Evolutionary conservation across 441 rosid genomes (phyloP), one percentile per base, ranked within the genome.

Genomic region (Gossypium schwendimanii): DNA sequence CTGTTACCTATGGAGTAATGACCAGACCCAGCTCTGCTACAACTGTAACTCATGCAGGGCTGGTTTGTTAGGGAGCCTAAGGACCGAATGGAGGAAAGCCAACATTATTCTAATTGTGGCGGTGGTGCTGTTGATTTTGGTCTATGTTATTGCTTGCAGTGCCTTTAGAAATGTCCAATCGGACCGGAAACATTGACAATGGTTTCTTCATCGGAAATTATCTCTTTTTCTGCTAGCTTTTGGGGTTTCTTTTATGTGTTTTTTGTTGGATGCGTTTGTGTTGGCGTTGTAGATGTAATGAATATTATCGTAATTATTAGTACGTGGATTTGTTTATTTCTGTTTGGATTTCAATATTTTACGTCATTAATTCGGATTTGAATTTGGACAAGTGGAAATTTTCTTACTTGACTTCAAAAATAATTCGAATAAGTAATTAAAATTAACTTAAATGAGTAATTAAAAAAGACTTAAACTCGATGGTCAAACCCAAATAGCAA

Each of bases 161-260:
- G 98, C 97, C 73, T 90, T 88, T 81, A 86, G 85, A 69, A 94
- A 92, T 79, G 98, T 95, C 58, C 98, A 94, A 70, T 86, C 91
- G 0, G 92, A 87, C 55, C 84, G 87, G 85, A 94, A 94, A 72
- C 84, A 63, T 88, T 89, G 91, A 73, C 75, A 31, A 31, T 31
- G 33, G 33, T 31, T 31, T 31, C 33, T 31, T 31, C 33, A 31
- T 31, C 33, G 33, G 33, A 31, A 31, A 0, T 31, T 2, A 0
- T 3, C 9, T 11, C 24, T 54, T 5, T 54, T 54, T 54, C 26
- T 18, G 9, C 10, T 18, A 6, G 1, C 3, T 18, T 18, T 0
- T 8, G 10, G 1, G 2, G 8, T 62, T 39, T 20, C 6, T n/a
- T 11, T 9, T 11, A 2, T 18, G 1, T 24, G 23, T 6, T n/a